Evolutionary conservation across 1,284 basidiomycete genomes (phyloP), one percentile per base, ranked within the genome.

Genomic region (Chondrostereum purpureum): DNA sequence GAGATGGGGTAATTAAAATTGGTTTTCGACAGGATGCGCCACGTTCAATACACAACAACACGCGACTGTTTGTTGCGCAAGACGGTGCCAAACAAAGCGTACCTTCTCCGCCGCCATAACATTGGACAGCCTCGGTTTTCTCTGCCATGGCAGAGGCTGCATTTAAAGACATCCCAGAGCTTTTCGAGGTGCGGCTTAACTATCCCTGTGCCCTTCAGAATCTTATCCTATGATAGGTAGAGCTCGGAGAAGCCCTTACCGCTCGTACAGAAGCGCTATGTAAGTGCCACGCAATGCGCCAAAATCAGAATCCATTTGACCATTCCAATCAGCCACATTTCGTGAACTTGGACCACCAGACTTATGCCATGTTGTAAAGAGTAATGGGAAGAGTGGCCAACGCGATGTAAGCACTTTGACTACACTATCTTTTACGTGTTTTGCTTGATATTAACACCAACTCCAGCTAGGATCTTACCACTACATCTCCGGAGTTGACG

Each of bases 301-400:
- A 10, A 33, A 16, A 10, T 36, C 10, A 11, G 20, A 20, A 35
- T n/a, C n/a, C n/a, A n/a, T 27, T 27, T 50, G 21, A 50, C 12
- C n/a, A 4, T 20, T 10, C 11, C 46, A 42, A 49, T 3, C 55
- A 95, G 91, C 89, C 5, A 86, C 92, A 8, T 99, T 98, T 66
- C 80, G 94, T 35, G 95, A 99, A 70, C 83, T 99, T 16, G 95
- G 95, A 11, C 95, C 96, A 0, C 95, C 95, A 12, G 96, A 99
- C 65, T 69, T 99, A 27, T 95, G 92, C 57, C 93, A 99, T 69
- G 88, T 97, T 46, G 81, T 97, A 54, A 99, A 99, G 64, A 91
- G 81, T 38, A 88, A 86, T 0, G 92, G 92, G 13, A 79, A 83
- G 53, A 75, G 83, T 34, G 87, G 87, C 2, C 79, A 88, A 55